A percentile compares a stretch with the other conserved stretches of the same genome.
These are phyloP conservation scores for Acarospora socialis DNA, from an alignment of 2,329 filamentous ascomycete genomes.

Conservation along the genomic window DNA sequence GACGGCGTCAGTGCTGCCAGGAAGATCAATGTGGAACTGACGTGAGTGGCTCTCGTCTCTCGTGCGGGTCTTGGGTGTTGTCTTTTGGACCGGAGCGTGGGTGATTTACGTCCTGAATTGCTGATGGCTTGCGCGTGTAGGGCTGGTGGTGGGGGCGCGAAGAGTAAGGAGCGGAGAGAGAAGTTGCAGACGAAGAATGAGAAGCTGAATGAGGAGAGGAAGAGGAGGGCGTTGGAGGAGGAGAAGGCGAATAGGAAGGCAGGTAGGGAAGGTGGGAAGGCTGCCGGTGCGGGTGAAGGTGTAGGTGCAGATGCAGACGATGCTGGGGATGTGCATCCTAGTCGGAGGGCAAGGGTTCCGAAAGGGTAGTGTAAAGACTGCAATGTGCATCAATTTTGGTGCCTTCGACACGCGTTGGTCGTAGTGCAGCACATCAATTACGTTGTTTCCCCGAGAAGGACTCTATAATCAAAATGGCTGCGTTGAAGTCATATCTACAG, in stretches of 20 bases:
- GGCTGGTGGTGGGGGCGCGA: conserved; percentile 69
- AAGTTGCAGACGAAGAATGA: conserved; percentile 79
- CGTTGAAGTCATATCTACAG: too few relatives aligned
- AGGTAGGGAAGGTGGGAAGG: conserved; percentile 21
- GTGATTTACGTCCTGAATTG: too few relatives aligned
- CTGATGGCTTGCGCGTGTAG: conserved; percentile 33
- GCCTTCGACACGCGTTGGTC: too few relatives aligned
- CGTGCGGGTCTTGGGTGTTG: too few relatives aligned
- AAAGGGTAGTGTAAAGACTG: too few relatives aligned
- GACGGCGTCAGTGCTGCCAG: conserved; percentile 42
- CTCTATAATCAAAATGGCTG: too few relatives aligned
- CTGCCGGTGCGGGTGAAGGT: background rate
- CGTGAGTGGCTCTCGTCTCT: conserved; percentile 38
- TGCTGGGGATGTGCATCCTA: conserved; percentile 29
- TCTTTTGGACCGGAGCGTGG: too few relatives aligned
- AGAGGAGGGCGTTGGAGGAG: conserved; percentile 36
- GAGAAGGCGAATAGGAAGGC: conserved; percentile 30
- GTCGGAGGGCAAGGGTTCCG: conserved; percentile 24
- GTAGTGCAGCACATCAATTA: too few relatives aligned
- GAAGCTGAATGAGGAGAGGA: conserved; percentile 59
- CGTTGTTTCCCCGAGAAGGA: too few relatives aligned
- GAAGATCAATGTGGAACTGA: conserved; percentile 86
- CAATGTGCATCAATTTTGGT: too few relatives aligned
- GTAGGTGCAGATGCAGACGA: conserved; percentile 11
- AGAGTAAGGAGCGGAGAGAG: conserved; percentile 53